Conservation (phyloP, 1,284 basidiomycete species). For the Tylopilus sp. region DNA sequence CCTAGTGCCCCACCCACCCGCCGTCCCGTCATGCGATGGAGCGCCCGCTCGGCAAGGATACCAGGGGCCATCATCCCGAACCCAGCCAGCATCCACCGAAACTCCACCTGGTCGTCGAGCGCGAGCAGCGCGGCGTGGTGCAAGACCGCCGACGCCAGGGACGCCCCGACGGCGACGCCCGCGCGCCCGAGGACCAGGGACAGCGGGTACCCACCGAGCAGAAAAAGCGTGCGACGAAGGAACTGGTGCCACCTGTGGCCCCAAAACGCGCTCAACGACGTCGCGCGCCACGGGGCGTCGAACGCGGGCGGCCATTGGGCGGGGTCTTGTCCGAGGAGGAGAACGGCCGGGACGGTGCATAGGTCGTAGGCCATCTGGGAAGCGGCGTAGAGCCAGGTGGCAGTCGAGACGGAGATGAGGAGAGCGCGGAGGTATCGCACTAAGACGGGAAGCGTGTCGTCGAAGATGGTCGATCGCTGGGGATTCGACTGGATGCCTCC, state of each 20-base stretch:
- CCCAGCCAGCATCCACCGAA: slow-evolving; percentile 42
- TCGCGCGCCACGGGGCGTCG: slow-evolving; percentile 35
- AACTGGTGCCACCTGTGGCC: slow-evolving; percentile 42
- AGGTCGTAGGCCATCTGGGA: slow-evolving; percentile 42
- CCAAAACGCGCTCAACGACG: slow-evolving; percentile 41
- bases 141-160: slow-evolving; percentile 50
- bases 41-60: slow-evolving; percentile 43
- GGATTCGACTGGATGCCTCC: slow-evolving; percentile 30
- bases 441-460: slow-evolving; percentile 36
- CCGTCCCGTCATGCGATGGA: slow-evolving; percentile 31
- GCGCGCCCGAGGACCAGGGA: slow-evolving; percentile 37
- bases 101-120: slow-evolving; percentile 47
- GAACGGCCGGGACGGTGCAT: slow-evolving; percentile 41
- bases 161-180: slow-evolving; percentile 47
- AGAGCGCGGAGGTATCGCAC: slow-evolving; percentile 42
- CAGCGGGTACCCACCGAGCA: slow-evolving; percentile 31
- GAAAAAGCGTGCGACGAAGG: slow-evolving; percentile 17
- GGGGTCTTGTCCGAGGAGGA: slow-evolving; percentile 33
- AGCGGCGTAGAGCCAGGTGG: slow-evolving; percentile 34
- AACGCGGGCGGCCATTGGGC: slow-evolving; percentile 39
- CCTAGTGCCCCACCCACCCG: slow-evolving; percentile 38
- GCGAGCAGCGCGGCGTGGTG: slow-evolving; percentile 52
- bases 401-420: slow-evolving; percentile 37
- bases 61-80: slow-evolving; percentile 56
- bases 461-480: slow-evolving; percentile 47